Evolutionary conservation across 2,329 filamentous ascomycete genomes (phyloP), one percentile per base, ranked within the genome.

Genomic region (Scedosporium apiospermum): DNA sequence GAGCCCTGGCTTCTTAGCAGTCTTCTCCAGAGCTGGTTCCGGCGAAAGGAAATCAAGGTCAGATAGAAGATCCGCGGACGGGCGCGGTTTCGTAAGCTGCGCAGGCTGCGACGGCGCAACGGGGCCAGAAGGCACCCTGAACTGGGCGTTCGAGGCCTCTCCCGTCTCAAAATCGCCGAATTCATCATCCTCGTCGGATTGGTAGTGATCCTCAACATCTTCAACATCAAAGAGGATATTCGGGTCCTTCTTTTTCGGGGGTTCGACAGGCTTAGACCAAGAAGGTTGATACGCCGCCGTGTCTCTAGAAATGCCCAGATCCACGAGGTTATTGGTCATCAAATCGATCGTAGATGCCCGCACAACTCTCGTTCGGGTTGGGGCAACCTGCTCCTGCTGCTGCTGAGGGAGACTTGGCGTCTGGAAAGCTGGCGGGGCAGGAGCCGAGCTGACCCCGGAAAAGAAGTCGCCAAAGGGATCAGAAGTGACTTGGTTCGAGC

Each of bases 141-240:
- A 30, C 4, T 14, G 12, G 21, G 21, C 51, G 21, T 42, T 44
- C 10, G 34, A 53, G 9, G 30, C 14, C 3, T 38, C 60, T 4
- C 41, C 41, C 5, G 77, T 78, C 69, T 86, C 83, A 67, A 87
- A 87, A 58, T 86, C 83, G 14, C 84, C 85, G 18, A 63, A 63
- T 6, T 81, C 80, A 23, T 82, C 73, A 6, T 75, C 70, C n/a
- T 76, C 74, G 6, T 75, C 77, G 10, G 75, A 75, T 4, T 69
- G 71, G 2, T 68, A 70, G 41, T 76, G 18, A 10, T 51, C 55
- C 5, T 63, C 71, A 14, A 76, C 69, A 61, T 84, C 80, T 51
- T 82, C 80, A 42, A 82, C 87, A 71, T 90, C 87, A 70, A 90
- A 90, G 2, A 90, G 75, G 3, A 90, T 80, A 66, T 85, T 82